These are phyloP conservation scores for Tricholoma hemisulphureum DNA, from an alignment of 768 basidiomycete genomes.

Conservation along the genomic window DNA sequence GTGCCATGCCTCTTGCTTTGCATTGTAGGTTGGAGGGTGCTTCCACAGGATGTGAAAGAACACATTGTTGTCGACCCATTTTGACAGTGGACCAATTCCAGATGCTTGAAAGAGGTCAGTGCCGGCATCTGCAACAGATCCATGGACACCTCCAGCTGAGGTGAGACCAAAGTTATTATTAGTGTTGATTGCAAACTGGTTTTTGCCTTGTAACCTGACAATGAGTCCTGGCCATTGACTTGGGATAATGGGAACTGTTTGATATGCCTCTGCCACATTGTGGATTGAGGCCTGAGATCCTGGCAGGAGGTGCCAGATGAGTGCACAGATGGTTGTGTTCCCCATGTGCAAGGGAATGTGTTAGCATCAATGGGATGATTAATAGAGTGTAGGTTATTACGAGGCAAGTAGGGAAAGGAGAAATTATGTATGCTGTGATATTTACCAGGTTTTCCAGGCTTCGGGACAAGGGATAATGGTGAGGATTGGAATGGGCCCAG, in stretches of 20 bases:
- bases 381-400: slow-evolving; percentile 21
- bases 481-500: slow-evolving; percentile 40
- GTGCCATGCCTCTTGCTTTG: background rate
- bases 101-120: slow-evolving; percentile 17
- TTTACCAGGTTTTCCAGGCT: slow-evolving; percentile 30
- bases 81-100: slow-evolving; percentile 22
- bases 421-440: slow-evolving; percentile 37
- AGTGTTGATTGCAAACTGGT: too few relatives aligned
- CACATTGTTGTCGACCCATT: slow-evolving; percentile 24
- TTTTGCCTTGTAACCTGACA: too few relatives aligned
- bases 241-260: slow-evolving; percentile 24
- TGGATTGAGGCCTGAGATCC: slow-evolving; percentile 34
- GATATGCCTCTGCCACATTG: slow-evolving; percentile 41
- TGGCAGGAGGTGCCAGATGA: slow-evolving; percentile 34
- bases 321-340: slow-evolving; percentile 29
- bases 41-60: slow-evolving; percentile 13
- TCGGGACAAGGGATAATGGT: too few relatives aligned
- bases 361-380: slow-evolving; percentile 31
- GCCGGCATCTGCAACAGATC: background rate
- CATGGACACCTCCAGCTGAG: background rate
- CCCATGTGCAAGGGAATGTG: too few relatives aligned
- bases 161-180: background rate
- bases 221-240: too few relatives aligned
- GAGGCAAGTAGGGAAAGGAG: slow-evolving; percentile 24
- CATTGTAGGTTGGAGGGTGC: background rate